Conservation (phyloP, 805 yeast genomes). For the Starmerella kuoi region DNA sequence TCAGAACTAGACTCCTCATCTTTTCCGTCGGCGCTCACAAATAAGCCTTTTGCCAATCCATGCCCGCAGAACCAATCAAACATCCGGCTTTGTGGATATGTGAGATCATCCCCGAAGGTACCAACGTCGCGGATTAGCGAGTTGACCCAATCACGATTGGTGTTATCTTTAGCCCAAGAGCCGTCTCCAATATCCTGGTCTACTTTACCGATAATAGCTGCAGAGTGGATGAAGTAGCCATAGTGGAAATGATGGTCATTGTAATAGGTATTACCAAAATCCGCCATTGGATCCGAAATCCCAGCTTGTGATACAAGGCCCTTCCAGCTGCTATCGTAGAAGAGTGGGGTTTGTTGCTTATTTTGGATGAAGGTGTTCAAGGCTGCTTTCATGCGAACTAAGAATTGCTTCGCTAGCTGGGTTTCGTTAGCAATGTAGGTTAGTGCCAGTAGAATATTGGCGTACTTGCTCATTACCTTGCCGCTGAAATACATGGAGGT, state of each 20-base stretch:
- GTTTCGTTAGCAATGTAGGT: constrained; percentile 52
- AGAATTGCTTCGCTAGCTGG: constrained; percentile 37
- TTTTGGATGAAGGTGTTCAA: constrained; percentile 58
- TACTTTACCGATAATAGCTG: constrained; percentile 61
- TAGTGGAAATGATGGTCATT: constrained; percentile 85
- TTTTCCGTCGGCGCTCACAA: constrained; percentile 51
- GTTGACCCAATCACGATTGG: constrained; percentile 46
- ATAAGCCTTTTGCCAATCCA: constrained; percentile 62
- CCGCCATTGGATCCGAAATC: constrained; percentile 37
- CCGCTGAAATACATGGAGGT: constrained; percentile 91
- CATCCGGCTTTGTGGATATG: constrained; percentile 51
- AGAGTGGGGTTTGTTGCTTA: constrained; percentile 57
- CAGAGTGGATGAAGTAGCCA: constrained; percentile 73
- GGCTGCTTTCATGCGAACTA: constrained; percentile 53
- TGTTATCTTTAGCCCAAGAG: constrained; percentile 34
- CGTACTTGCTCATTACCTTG: constrained; percentile 76
- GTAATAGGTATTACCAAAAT: constrained; percentile 67
- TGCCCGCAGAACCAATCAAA: constrained; percentile 69
- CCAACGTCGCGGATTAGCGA: constrained; percentile 54
- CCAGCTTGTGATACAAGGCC: constrained; percentile 29
- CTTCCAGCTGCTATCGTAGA: constrained; percentile 60
- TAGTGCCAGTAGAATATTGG: constrained; percentile 64
- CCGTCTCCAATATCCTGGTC: constrained; percentile 38
- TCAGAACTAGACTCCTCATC: constrained; percentile 63
- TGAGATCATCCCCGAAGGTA: constrained; percentile 38